A percentile compares a stretch with the other conserved stretches of the same genome.
Evolutionary conservation across 768 basidiomycete genomes (phyloP).

Genomic region (Piloderma croceum): DNA sequence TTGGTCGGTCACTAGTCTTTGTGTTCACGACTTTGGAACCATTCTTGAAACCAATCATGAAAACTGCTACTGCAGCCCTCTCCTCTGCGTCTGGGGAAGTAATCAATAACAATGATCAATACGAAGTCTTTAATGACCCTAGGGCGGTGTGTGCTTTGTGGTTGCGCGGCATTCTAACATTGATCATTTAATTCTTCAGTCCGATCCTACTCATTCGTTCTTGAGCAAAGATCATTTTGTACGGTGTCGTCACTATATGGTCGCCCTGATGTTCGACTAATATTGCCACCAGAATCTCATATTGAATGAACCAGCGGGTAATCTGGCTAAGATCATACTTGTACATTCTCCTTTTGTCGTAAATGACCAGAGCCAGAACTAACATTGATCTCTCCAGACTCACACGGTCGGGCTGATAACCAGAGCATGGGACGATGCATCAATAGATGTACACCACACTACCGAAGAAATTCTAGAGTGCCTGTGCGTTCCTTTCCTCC

Average conservation of each 20-base stretch:
- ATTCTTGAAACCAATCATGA: slow-evolving; percentile 73
- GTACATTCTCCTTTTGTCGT: slow-evolving; percentile 31
- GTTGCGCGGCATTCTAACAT: slow-evolving; percentile 7
- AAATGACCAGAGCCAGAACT: too few species aligned
- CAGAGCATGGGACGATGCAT: slow-evolving; percentile 77
- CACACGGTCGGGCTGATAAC: slow-evolving; percentile 64
- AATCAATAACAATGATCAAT: slow-evolving; percentile 76
- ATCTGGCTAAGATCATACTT: slow-evolving; percentile 63
- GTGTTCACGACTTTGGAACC: slow-evolving; percentile 86
- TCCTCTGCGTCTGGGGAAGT: slow-evolving; percentile 66
- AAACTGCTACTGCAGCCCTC: slow-evolving; percentile 61
- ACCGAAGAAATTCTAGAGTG: slow-evolving; percentile 63
- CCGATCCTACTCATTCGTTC: slow-evolving; percentile 86
- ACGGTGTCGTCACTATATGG: slow-evolving; percentile 18
- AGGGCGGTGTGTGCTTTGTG: slow-evolving; percentile 61
- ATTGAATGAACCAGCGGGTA: slow-evolving; percentile 78
- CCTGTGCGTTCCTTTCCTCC: slow-evolving; percentile 40
- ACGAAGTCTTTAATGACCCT: slow-evolving; percentile 83
- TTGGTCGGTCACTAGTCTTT: slow-evolving; percentile 49
- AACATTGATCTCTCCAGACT: slow-evolving; percentile 30
- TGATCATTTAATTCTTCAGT: too few species aligned
- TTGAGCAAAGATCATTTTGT: slow-evolving; percentile 88
- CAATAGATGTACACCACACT: slow-evolving; percentile 48
- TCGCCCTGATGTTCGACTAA: slow-evolving; percentile 8
- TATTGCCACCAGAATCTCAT: slow-evolving; percentile 52